Base-by-base conservation (phyloP, 2,329 filamentous ascomycete species). In the Taxawa tesnikishii region DNA sequence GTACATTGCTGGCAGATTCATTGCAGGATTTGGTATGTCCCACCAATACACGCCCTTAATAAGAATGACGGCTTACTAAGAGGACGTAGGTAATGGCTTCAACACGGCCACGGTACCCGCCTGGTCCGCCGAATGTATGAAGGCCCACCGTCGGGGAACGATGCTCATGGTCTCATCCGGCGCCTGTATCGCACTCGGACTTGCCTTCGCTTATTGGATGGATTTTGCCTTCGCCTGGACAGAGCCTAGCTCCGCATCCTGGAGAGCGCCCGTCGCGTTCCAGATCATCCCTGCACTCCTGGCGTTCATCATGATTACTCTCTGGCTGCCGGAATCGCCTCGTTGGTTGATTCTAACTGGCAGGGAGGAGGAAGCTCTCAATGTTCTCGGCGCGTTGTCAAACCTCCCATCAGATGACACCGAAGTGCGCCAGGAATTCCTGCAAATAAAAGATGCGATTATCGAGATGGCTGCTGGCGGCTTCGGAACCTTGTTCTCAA, bases 81-180 rank as follows among this genome's bases (percentile, higher is more conserved):
- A 23, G n/a, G 19, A 23, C n/a, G 8, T 8, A 23, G 19, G n/a
- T n/a, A 55, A 55, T 39, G 62, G 61, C 2, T 59, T 63, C 53
- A 59, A 59, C 33, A 54, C 53, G 11, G 48, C 49, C 3, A 54
- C 59, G 3, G 57, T 62, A 5, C 60, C 60, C 4, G 62, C 57
- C 10, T 65, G 59, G 58, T 60, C 63, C 38, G 60, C 60, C 1
- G 61, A 65, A 28, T 63, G 59, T 8, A 58, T 56, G 9, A 63
- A 63, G 41, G 55, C 57, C 0, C 60, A 65, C 40, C 53, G 59
- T 11, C 50, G 59, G 38, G 62, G 61, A 5, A 60, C 60, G 18
- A 51, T 64, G 42, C 55, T 65, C 31, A 62, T 65, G 58, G 59
- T 65, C 11, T 58, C 60, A 13, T 59, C 62, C 26, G 59, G 61